Evolutionary conservation across 75 land plant species (phyloP).

Genomic region (Isoetes taiwanensis): DNA sequence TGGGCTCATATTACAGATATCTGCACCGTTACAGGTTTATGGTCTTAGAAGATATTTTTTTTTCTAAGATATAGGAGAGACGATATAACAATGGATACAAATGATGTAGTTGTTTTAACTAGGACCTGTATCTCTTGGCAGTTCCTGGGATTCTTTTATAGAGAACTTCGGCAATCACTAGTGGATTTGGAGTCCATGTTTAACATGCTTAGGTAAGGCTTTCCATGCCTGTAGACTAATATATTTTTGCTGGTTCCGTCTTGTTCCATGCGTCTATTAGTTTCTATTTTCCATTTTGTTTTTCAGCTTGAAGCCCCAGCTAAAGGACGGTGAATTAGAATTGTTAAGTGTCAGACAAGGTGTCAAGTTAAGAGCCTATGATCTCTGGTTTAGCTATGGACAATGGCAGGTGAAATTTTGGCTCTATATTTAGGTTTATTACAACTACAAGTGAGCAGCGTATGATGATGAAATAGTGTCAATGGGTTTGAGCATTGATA

Average conservation of each 20-base stretch:
- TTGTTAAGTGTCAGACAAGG: constrained; percentile 13
- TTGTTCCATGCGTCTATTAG: too few relatives aligned
- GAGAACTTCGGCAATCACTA: constrained; percentile 32
- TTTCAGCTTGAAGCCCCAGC: constrained; percentile 18
- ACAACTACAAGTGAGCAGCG: too few relatives aligned
- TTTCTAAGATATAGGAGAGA: background rate
- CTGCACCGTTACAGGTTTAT: constrained; percentile 33
- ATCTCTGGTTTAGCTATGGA: constrained; percentile 24
- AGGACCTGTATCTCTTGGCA: background rate
- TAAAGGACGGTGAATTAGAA: constrained; percentile 26
- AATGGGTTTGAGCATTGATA: too few relatives aligned
- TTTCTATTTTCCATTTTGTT: background rate
- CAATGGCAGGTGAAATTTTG: constrained; percentile 14
- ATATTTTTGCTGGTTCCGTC: background rate
- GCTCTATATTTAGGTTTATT: background rate
- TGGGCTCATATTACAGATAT: constrained; percentile 34
- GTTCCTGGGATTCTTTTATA: constrained; percentile 32
- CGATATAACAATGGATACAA: too few relatives aligned
- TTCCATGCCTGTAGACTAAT: background rate
- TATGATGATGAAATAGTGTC: too few relatives aligned
- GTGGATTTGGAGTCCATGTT: constrained; percentile 31
- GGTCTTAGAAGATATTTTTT: background rate
- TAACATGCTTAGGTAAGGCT: constrained; percentile 21
- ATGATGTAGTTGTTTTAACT: too few relatives aligned
- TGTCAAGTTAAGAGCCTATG: constrained; percentile 14